Evolutionary conservation across 306 rosid species (phyloP).

Genomic region (Quercus ilex): DNA sequence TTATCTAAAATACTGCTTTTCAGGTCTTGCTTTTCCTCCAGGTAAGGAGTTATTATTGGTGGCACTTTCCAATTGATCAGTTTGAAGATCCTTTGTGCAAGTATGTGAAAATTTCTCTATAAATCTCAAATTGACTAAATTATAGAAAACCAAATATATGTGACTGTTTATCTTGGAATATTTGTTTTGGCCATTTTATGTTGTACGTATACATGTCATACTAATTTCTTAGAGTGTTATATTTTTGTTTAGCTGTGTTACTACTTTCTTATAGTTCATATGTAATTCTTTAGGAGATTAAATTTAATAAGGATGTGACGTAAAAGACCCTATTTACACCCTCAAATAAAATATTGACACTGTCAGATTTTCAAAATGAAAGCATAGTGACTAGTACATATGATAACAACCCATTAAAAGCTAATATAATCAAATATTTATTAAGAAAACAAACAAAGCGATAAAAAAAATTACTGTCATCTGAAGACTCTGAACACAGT

Average conservation of each 20-base stretch:
- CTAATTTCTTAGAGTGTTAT: not conserved
- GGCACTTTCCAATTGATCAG: not conserved
- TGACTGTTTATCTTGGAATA: not conserved
- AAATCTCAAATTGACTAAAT: not conserved
- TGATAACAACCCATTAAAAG: no score
- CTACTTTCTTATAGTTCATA: not conserved
- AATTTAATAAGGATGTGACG: no score
- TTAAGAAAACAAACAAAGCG: no score
- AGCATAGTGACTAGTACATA: no score
- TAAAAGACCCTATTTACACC: no score
- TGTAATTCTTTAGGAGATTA: not conserved
- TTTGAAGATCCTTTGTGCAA: not conserved
- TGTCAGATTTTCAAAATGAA: no score
- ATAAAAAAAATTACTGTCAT: no score
- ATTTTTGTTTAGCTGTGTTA: no score
- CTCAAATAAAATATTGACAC: no score
- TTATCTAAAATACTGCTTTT: constrained; percentile 94
- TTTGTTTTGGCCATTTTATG: constrained; percentile 6
- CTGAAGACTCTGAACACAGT: no score
- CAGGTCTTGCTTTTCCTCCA: constrained; percentile 96
- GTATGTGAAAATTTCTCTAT: not conserved
- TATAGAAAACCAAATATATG: not conserved
- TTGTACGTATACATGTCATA: not conserved
- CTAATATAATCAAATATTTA: no score
- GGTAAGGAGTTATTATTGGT: constrained; percentile 41